Conservation (phyloP, 208 protist genomes). For the Naegleria lovaniensis region DNA sequence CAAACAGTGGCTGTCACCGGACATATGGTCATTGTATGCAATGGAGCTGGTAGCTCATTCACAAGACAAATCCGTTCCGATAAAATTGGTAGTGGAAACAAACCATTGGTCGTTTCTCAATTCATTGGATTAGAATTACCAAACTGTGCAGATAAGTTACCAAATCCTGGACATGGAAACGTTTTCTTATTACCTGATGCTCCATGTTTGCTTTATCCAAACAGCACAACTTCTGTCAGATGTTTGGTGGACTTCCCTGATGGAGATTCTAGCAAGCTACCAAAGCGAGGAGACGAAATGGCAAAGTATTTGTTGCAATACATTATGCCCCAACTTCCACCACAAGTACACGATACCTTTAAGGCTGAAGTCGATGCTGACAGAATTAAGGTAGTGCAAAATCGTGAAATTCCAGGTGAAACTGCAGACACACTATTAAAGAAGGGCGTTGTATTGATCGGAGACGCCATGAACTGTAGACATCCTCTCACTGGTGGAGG, state of each 20-base stretch:
- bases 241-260: slow-evolving; percentile 73
- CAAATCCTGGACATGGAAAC: slow-evolving; percentile 69
- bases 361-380: slow-evolving; percentile 44
- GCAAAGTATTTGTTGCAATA: slow-evolving; percentile 67
- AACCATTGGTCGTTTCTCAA: slow-evolving; percentile 68
- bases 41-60: slow-evolving; percentile 81
- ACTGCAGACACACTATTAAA: slow-evolving; percentile 59
- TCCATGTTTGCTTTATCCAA: slow-evolving; percentile 78
- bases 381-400: slow-evolving; percentile 59
- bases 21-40: slow-evolving; percentile 78
- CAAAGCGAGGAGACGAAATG: slow-evolving; percentile 60
- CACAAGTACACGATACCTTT: slow-evolving; percentile 64
- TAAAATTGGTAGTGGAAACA: slow-evolving; percentile 49
- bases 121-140: slow-evolving; percentile 75
- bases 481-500: slow-evolving; percentile 82
- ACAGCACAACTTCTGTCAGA: slow-evolving; percentile 65
- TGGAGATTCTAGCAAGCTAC: slow-evolving; percentile 45
- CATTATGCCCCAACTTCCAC: slow-evolving; percentile 66
- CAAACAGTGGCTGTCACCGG: slow-evolving; percentile 56
- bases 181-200: slow-evolving; percentile 78
- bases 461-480: slow-evolving; percentile 85
- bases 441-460: slow-evolving; percentile 75
- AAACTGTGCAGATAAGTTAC: slow-evolving; percentile 51
- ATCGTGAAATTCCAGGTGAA: slow-evolving; percentile 68
- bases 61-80: slow-evolving; percentile 67